Evolutionary conservation across 2,329 filamentous ascomycete species (phyloP).

Genomic region (Penicillium sp.): DNA sequence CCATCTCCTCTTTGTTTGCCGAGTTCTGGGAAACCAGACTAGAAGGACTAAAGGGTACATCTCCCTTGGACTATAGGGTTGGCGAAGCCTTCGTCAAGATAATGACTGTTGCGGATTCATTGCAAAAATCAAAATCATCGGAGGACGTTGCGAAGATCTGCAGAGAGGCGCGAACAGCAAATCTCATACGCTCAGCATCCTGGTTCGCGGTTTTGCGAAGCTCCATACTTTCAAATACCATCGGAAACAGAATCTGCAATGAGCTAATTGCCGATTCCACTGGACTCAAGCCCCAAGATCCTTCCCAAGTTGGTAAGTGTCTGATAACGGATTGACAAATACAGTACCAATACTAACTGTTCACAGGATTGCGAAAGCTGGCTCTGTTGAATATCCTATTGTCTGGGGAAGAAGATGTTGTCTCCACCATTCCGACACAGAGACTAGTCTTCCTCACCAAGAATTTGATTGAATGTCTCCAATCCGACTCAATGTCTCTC

Average conservation of each 20-base stretch:
- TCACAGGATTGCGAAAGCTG: constrained; percentile 48
- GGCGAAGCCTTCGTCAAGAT: constrained; percentile 43
- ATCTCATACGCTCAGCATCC: constrained; percentile 48
- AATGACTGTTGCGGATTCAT: constrained; percentile 32
- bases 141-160: constrained; percentile 36
- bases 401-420: constrained; percentile 47
- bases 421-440: constrained; percentile 53
- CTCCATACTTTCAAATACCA: constrained; percentile 47
- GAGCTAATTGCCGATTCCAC: constrained; percentile 61
- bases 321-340: neutral
- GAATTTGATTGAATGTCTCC: constrained; percentile 70
- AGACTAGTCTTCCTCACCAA: constrained; percentile 79
- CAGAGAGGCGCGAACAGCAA: constrained; percentile 36
- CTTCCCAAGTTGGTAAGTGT: constrained; percentile 42
- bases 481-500: constrained; percentile 53
- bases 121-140: constrained; percentile 25
- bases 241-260: constrained; percentile 55
- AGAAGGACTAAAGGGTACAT: constrained; percentile 30
- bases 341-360: constrained; percentile 11
- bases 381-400: constrained; percentile 56
- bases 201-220: constrained; percentile 50
- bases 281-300: constrained; percentile 47
- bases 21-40: constrained; percentile 37
- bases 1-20: constrained; percentile 24
- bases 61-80: constrained; percentile 37